phyloP scores from a whole-genome alignment of 768 basidiomycete genomes.

The Tylopilus subfusipes region DNA sequence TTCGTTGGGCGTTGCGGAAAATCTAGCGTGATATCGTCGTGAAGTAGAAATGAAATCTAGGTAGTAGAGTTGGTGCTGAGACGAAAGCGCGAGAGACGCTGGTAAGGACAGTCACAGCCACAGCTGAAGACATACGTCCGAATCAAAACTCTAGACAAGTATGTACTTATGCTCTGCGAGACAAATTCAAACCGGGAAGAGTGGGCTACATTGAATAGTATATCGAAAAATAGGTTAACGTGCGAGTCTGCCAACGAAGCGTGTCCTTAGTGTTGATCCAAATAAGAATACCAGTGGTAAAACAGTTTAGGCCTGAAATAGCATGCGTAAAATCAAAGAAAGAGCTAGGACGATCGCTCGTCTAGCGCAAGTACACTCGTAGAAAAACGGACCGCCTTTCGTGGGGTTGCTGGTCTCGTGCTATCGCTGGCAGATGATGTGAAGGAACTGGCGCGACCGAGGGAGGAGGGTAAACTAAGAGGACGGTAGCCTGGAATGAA shows the following conservation, averaged over 20 bases:
- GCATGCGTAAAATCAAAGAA: background rate
- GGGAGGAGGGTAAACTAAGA: conserved; percentile 35
- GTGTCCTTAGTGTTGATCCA: conserved; percentile 19
- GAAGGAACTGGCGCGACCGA: conserved; percentile 28
- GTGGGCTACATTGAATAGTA: conserved; percentile 34
- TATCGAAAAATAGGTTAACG: conserved; percentile 25
- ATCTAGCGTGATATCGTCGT: conserved; percentile 9
- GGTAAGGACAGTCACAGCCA: conserved; percentile 26
- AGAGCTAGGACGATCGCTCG: conserved; percentile 17
- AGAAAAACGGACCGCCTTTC: conserved; percentile 65
- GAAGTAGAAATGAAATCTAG: background rate
- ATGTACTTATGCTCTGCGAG: background rate
- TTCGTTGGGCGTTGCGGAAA: background rate
- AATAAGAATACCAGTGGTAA: conserved; percentile 22
- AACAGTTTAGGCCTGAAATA: conserved; percentile 10
- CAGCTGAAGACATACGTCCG: conserved; percentile 22
- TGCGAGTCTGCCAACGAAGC: conserved; percentile 10
- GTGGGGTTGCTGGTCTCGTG: conserved; percentile 42
- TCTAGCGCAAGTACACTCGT: conserved; percentile 36
- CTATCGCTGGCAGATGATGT: conserved; percentile 34
- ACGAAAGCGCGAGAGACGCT: conserved; percentile 1
- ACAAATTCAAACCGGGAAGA: conserved; percentile 5
- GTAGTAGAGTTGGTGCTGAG: conserved; percentile 2
- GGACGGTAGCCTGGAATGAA: conserved; percentile 45
- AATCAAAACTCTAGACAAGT: conserved; percentile 1